Base-by-base conservation (phyloP, 2,329 filamentous ascomycete genomes). In the Sporothrix mexicana region DNA sequence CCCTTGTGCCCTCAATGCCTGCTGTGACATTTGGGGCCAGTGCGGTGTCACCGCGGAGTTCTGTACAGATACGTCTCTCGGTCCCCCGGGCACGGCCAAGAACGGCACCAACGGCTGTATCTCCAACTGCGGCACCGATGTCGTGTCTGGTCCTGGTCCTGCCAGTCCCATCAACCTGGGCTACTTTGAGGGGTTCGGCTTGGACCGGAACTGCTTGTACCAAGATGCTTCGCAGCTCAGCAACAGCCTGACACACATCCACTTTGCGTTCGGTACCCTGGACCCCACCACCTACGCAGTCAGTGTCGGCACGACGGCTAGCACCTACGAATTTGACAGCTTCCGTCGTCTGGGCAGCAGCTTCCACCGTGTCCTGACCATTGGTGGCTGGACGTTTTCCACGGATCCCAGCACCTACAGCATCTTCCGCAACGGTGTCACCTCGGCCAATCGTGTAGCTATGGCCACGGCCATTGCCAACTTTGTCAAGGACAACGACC, bases 341-440 rank as follows among this genome's bases (percentile, higher is more conserved):
- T 82, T 83, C 69, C 2, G n/a, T 2, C 77, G 75, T 55, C 57
- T 70, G 0, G 47, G 79, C 7, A 73, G 82, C 7, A 81, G 73
- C 17, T 78, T 83, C 3, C 77, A 83, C 72, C 77, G 76, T n/a
- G 81, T 85, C 51, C 7, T 85, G 1, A 80, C 82, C 0, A 81
- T 86, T 74, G 84, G 84, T 13, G 84, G 84, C 13, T 86, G 84
- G 84, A 77, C 76, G 1, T 84, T 82, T 72, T 83, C 80, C 0
- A 84, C 82, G 0, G 77, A 79, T 13, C 74, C 78, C 0, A 74
- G 49, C n/a, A 83, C 81, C 0, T 83, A 80, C 73, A 17, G 41
- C 30, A 82, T 83, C 45, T 80, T 85, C 72, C 78, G 83, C 2
- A 41, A 74, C 5, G 76, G 68, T 43, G 69, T 75, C 12, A 75